Evolutionary conservation across 2,329 filamentous ascomycete genomes (phyloP), one percentile per base, ranked within the genome.

Genomic region (Monosporascus sp.): DNA sequence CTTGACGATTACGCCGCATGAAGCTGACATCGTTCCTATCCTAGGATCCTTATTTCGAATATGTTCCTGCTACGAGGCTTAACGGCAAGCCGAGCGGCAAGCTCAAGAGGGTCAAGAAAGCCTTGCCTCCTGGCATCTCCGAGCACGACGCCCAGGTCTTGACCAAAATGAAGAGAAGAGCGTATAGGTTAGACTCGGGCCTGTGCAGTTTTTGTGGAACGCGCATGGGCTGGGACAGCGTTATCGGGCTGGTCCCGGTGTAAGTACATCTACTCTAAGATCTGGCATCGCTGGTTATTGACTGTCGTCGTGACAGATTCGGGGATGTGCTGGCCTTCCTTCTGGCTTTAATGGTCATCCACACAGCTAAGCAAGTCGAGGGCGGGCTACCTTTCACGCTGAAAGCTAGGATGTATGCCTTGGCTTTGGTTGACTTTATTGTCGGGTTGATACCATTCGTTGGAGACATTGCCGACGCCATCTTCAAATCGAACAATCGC

Each of bases 41-140:
- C 37, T 63, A 97, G 89, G 92, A 97, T 67, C 91, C 92, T 6
- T 96, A 91, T 74, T 96, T 92, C 64, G 90, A 96, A 69, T 79
- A 84, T 60, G 84, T 96, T 37, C 84, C 86, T 22, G 86, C 92
- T 43, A 89, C 88, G 8, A 81, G 84, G 57, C 75, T 88, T 43
- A 74, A 84, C 59, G 84, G 84, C 54, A 82, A 77, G 51, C 83
- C 85, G 25, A 80, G 69, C 3, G 84, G 83, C 63, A 95, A 91
- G 68, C 78, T 80, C 53, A 93, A 90, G 76, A 96, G 89, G 71
- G 82, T 87, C 67, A 90, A 88, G 74, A 96, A 95, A 73, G 88
- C 90, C 22, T 76, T 92, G 37, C 92, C 92, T 0, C 82, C 83
- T 25, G 93, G 93, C 51, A 83, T 97, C 50, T 93, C 91, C 18